These are phyloP conservation scores for Arthromyces matolae DNA, from an alignment of 768 basidiomycete species.

Conservation along the genomic window DNA sequence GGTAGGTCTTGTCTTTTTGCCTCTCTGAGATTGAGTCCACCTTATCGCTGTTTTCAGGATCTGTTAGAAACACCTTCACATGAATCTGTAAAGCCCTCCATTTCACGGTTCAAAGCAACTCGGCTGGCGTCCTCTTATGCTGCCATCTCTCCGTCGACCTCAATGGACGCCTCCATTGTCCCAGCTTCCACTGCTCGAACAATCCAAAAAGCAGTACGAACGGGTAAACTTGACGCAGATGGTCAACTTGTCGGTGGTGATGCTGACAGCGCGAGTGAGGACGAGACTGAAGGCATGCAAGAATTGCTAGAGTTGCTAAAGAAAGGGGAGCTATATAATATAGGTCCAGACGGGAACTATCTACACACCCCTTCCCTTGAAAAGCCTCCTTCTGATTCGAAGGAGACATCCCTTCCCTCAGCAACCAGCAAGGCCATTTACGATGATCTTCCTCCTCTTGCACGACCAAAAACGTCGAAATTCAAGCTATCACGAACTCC, in stretches of 20 bases:
- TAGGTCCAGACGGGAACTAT: conserved; percentile 43
- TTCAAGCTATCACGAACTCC: conserved; percentile 44
- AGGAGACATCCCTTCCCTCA: conserved; percentile 2
- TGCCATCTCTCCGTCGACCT: conserved; percentile 33
- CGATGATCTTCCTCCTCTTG: conserved; percentile 25
- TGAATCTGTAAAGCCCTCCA: conserved; percentile 40
- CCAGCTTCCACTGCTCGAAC: conserved; percentile 44
- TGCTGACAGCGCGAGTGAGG: conserved; percentile 54
- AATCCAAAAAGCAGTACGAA: conserved; percentile 48
- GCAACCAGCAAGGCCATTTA: conserved; percentile 7
- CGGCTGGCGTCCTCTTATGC: conserved; percentile 48
- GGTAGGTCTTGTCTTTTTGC: conserved; percentile 12
- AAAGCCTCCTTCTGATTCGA: conserved; percentile 7
- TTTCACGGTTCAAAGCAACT: conserved; percentile 66
- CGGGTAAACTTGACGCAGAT: conserved; percentile 52
- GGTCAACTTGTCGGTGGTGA: conserved; percentile 48
- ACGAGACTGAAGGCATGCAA: conserved; percentile 45
- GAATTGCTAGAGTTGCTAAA: conserved; percentile 50
- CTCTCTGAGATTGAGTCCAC: background rate
- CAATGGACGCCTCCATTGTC: conserved; percentile 39
- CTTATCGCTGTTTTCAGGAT: conserved; percentile 27
- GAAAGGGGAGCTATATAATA: conserved; percentile 50
- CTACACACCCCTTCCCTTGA: conserved; percentile 25
- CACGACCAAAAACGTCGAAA: conserved; percentile 40
- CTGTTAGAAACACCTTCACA: conserved; percentile 40